phyloP scores from a whole-genome alignment of 2,329 filamentous ascomycete genomes.

The Didymella arachidicola region DNA sequence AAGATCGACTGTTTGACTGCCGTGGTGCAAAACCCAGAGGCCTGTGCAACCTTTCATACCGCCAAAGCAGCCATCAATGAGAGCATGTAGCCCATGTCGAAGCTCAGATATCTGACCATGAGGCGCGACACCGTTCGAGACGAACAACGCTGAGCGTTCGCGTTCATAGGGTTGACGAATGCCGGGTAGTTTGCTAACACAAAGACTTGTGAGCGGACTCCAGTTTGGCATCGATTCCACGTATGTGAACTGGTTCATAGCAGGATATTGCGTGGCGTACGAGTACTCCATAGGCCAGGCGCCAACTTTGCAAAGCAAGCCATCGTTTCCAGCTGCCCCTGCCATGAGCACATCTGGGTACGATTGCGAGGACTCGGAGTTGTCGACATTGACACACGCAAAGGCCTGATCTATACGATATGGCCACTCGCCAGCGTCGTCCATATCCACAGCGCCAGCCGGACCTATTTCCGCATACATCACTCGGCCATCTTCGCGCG shows the following conservation, averaged over 20 bases:
- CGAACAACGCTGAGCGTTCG: slow-evolving; percentile 43
- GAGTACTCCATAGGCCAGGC: slow-evolving; percentile 50
- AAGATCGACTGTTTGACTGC: slow-evolving; percentile 36
- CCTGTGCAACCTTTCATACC: slow-evolving; percentile 45
- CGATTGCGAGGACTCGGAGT: slow-evolving; percentile 57
- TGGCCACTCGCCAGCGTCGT: slow-evolving; percentile 64
- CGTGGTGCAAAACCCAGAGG: slow-evolving; percentile 50
- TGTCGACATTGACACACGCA: slow-evolving; percentile 67
- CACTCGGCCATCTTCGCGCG: slow-evolving; percentile 85
- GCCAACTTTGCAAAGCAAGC: slow-evolving; percentile 75
- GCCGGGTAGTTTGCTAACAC: slow-evolving; percentile 41
- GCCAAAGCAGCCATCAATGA: slow-evolving; percentile 41
- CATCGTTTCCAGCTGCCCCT: slow-evolving; percentile 79
- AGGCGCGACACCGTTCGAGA: slow-evolving; percentile 55
- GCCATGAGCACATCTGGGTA: slow-evolving; percentile 80
- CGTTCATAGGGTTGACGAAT: slow-evolving; percentile 31
- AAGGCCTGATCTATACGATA: slow-evolving; percentile 85
- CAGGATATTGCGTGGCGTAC: slow-evolving; percentile 63
- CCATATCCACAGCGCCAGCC: slow-evolving; percentile 46
- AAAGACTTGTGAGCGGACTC: slow-evolving; percentile 61
- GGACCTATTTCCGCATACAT: slow-evolving; percentile 72
- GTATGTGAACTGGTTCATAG: slow-evolving; percentile 52
- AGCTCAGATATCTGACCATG: slow-evolving; percentile 56
- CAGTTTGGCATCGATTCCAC: slow-evolving; percentile 71
- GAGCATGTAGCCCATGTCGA: slow-evolving; percentile 52